Conservation (phyloP, 768 basidiomycete genomes). For the Agaricus blazei region DNA sequence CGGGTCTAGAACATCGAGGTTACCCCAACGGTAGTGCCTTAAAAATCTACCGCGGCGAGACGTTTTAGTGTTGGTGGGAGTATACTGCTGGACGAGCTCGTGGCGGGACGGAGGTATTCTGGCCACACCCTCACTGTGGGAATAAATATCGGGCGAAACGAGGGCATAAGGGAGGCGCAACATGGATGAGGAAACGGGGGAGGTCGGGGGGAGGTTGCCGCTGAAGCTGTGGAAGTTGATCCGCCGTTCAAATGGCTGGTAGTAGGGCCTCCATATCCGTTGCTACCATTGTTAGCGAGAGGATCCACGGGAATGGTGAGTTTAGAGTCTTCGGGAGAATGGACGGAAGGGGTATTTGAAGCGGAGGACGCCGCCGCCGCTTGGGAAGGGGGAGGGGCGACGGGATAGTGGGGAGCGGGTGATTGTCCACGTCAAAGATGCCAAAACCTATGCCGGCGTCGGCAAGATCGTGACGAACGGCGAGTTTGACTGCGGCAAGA, state of each 20-base stretch:
- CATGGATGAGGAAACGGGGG: constrained; percentile 55
- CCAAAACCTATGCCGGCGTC: constrained; percentile 86
- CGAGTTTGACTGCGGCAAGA: constrained; percentile 72
- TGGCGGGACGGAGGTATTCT: constrained; percentile 55
- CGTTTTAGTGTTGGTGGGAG: constrained; percentile 49
- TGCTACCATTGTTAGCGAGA: constrained; percentile 43
- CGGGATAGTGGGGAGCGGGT: constrained; percentile 33
- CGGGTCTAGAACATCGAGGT: constrained; percentile 73
- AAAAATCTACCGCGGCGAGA: constrained; percentile 58
- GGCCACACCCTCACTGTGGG: constrained; percentile 76
- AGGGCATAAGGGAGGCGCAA: constrained; percentile 78
- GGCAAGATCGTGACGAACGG: constrained; percentile 75
- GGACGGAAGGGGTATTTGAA: not conserved
- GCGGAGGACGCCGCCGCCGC: constrained; percentile 23
- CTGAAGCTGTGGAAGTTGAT: constrained; percentile 25
- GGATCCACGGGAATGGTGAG: constrained; percentile 31
- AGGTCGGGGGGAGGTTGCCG: constrained; percentile 54
- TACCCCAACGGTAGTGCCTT: constrained; percentile 81
- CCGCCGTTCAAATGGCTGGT: constrained; percentile 43
- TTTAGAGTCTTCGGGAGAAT: constrained; percentile 5
- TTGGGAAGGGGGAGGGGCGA: constrained; percentile 23
- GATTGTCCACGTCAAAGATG: constrained; percentile 76
- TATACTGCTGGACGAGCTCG: constrained; percentile 71
- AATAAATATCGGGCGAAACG: constrained; percentile 79
- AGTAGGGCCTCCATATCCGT: constrained; percentile 1